Evolutionary conservation across 352 stramenopile genomes (phyloP).

Genomic region (Phytophthora podocarpi): DNA sequence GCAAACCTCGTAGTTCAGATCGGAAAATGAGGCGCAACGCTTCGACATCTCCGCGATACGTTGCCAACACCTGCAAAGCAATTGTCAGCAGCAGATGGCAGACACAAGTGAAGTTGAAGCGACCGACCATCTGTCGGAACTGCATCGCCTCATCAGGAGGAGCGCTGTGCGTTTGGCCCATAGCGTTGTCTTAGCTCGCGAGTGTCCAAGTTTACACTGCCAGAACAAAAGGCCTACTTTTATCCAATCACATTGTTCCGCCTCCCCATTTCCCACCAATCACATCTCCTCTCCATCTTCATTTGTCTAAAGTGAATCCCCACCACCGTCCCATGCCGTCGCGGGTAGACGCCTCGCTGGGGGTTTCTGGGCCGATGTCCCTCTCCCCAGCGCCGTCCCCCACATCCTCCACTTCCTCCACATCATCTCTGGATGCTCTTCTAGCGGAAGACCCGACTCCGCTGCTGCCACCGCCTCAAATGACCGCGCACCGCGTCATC

Average conservation of each 20-base stretch:
- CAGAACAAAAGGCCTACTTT: too few relatives aligned
- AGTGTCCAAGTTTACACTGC: too few relatives aligned
- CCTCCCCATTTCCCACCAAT: constrained; percentile 6
- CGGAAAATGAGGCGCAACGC: constrained; percentile 48
- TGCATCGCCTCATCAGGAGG: constrained; percentile 51
- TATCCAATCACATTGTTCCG: neutral
- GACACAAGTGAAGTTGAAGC: constrained; percentile 1
- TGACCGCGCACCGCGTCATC: constrained; percentile 45
- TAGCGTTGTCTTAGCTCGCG: too few relatives aligned
- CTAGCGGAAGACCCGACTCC: constrained; percentile 30
- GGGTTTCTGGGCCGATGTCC: constrained; percentile 13
- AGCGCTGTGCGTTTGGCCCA: constrained; percentile 70
- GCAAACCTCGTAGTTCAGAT: constrained; percentile 49
- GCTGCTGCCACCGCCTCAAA: constrained; percentile 28
- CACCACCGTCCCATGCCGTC: constrained; percentile 5
- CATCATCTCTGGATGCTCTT: constrained; percentile 34
- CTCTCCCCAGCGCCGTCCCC: constrained; percentile 23
- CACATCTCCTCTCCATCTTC: neutral
- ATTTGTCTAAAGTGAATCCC: too few relatives aligned
- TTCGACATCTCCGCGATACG: constrained; percentile 56
- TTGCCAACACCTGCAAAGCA: constrained; percentile 45
- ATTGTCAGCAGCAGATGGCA: neutral
- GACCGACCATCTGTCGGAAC: constrained; percentile 61
- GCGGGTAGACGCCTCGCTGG: neutral
- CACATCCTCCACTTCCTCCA: constrained; percentile 36